A percentile compares a stretch with the other conserved stretches of the same genome.
phyloP scores from a whole-genome alignment of 371 early-diverging fungal species.

The Neoconidiobolus thromboides region DNA sequence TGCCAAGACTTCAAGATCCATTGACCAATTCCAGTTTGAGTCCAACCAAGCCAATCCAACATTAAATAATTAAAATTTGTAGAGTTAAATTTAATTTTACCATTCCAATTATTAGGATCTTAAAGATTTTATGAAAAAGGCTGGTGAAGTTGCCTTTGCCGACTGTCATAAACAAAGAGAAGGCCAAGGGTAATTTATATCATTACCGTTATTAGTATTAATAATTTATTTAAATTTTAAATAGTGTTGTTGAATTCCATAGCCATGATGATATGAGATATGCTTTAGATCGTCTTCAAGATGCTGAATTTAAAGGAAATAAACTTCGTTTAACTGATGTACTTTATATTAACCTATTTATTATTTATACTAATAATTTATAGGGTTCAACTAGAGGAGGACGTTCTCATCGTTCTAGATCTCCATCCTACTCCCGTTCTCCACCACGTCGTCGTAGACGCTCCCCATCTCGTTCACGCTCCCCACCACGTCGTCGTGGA shows the following conservation, averaged over 20 bases:
- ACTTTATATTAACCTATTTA: conserved; percentile 9
- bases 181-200: conserved; percentile 55
- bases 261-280: conserved; percentile 61
- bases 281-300: conserved; percentile 70
- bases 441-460: neutral
- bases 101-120: conserved; percentile 51
- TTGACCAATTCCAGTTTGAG: too few species aligned
- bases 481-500: conserved; percentile 3
- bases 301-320: conserved; percentile 67
- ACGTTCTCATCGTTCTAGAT: neutral
- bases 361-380: neutral
- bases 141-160: conserved; percentile 86
- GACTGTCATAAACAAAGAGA: conserved; percentile 64
- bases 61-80: too few species aligned
- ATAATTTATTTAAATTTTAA: neutral
- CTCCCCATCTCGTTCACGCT: neutral
- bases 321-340: conserved; percentile 60
- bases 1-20: too few species aligned
- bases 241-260: conserved; percentile 75
- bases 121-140: conserved; percentile 89
- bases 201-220: neutral
- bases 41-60: too few species aligned
- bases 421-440: neutral
- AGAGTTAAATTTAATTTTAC: neutral
- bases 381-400: neutral